A percentile compares a stretch with the other conserved stretches of the same genome.
phyloP scores from a whole-genome alignment of 2,329 filamentous ascomycete species.

The Arachnopeziza araneosa region DNA sequence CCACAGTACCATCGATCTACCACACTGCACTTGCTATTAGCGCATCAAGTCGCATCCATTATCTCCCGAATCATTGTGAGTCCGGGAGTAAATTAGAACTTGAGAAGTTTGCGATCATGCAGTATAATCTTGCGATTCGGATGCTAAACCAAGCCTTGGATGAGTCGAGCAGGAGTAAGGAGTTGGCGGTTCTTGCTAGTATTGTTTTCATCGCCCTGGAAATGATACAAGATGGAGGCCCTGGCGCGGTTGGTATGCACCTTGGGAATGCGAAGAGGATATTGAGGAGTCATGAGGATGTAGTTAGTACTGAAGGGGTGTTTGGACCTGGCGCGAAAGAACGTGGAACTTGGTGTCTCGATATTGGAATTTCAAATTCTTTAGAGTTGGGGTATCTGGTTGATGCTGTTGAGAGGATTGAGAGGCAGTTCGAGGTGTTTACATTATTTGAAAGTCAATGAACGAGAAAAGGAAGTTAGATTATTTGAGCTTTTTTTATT shows the following conservation, averaged over 20 bases:
- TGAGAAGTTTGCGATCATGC: conserved; percentile 23
- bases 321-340: background rate
- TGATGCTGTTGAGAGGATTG: background rate
- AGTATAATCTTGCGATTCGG: conserved; percentile 23
- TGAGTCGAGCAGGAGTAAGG: background rate
- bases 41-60: conserved; percentile 18
- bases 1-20: conserved; percentile 1
- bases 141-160: background rate
- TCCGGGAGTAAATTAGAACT: conserved; percentile 31
- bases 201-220: conserved; percentile 5
- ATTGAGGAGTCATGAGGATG: background rate
- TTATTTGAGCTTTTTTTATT: too few species aligned
- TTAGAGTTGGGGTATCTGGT: background rate
- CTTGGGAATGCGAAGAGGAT: conserved; percentile 22
- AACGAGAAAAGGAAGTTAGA: background rate
- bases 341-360: background rate
- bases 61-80: conserved; percentile 30
- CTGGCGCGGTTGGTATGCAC: background rate
- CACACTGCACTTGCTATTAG: conserved; percentile 7
- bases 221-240: background rate
- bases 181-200: conserved; percentile 3
- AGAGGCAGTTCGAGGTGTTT: background rate
- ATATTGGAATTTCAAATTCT: background rate
- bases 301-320: background rate
- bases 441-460: background rate